phyloP scores from a whole-genome alignment of 75 land plant species.

The Selaginella moellendorffii region DNA sequence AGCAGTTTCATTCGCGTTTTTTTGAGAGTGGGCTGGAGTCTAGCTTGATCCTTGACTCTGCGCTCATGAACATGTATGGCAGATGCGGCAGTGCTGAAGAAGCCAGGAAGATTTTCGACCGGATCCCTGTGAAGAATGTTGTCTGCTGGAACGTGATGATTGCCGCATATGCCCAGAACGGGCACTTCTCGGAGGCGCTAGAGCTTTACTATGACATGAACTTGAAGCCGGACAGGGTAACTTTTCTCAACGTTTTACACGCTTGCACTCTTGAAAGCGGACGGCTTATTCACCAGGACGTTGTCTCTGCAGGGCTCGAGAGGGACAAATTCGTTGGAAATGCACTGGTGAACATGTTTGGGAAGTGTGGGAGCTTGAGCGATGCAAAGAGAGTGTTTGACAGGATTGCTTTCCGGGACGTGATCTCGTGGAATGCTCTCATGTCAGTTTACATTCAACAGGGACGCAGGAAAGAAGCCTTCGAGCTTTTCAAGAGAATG shows the following conservation, averaged over 20 bases:
- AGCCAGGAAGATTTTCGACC: slow-evolving; percentile 10
- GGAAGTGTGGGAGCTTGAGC: not conserved
- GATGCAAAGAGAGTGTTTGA: slow-evolving; percentile 3
- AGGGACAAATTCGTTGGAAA: slow-evolving; percentile 22
- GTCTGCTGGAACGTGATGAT: slow-evolving; percentile 30
- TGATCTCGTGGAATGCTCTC: not conserved
- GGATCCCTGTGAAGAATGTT: slow-evolving; percentile 8
- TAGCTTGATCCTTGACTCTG: slow-evolving; percentile 7
- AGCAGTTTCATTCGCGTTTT: not conserved
- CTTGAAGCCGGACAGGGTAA: slow-evolving; percentile 17
- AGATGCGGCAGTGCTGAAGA: slow-evolving; percentile 8
- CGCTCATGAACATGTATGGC: slow-evolving; percentile 16
- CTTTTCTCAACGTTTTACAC: slow-evolving; percentile 21
- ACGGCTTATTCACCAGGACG: slow-evolving; percentile 13
- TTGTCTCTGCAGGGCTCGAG: slow-evolving; percentile 17
- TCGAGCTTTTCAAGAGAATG: not conserved
- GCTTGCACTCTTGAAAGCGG: slow-evolving; percentile 21
- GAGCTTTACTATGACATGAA: slow-evolving; percentile 17
- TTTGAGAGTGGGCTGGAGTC: not conserved
- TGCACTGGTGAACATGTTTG: slow-evolving; percentile 16
- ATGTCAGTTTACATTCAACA: not conserved
- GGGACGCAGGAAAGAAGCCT: not conserved
- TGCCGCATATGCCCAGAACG: slow-evolving; percentile 21
- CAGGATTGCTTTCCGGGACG: not conserved
- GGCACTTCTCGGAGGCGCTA: slow-evolving; percentile 16